Base-by-base conservation (phyloP, 1,284 basidiomycete species). In the Mycosarcoma mackinlayi region DNA sequence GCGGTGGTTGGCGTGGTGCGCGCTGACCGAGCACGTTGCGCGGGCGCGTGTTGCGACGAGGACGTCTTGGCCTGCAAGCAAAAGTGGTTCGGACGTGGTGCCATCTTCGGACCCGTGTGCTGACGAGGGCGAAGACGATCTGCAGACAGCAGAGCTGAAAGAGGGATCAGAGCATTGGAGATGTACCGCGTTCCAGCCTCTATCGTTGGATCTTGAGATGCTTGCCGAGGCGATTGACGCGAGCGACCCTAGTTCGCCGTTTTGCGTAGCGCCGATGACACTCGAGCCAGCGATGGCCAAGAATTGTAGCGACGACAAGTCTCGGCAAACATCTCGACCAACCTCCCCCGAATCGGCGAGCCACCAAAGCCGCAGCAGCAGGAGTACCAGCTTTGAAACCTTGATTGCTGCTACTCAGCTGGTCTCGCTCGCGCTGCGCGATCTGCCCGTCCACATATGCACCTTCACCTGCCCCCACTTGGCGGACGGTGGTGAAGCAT, bases 361-460 rank as follows among this genome's bases (percentile, higher is more conserved):
- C n/a, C n/a, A n/a, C n/a, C n/a, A n/a, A n/a, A n/a, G n/a, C n/a
- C n/a, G n/a, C n/a, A n/a, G n/a, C n/a, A n/a, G 37, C 3, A 23
- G 23, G 23, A 38, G 25, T 3, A 49, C 53, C 6, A 25, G 40
- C 27, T 60, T 59, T 16, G 45, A 48, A 13, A 34, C 40, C 1
- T 21, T 70, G 14, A 28, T 60, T 13, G 53, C 53, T 7, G 61
- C 52, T 0, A 64, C 57, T 1, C 40, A 52, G 18, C 61, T 70
- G 3, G 18, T 59, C 10, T 31, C 45, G 4, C 11, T 52, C 3
- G 28, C 33, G 1, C 42, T 70, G 16, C 33, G 31, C 31, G 57
- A 70, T 34, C 31, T 70, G 0, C 49, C 61, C 8, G 1, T 64
- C 21, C 67, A 70, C 19, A 37, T 64, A n/a, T 61, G 57, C 31